A percentile compares a stretch with the other conserved stretches of the same genome.
phyloP scores from a whole-genome alignment of 306 rosid species.

The Oxytropis ochrocephala region DNA sequence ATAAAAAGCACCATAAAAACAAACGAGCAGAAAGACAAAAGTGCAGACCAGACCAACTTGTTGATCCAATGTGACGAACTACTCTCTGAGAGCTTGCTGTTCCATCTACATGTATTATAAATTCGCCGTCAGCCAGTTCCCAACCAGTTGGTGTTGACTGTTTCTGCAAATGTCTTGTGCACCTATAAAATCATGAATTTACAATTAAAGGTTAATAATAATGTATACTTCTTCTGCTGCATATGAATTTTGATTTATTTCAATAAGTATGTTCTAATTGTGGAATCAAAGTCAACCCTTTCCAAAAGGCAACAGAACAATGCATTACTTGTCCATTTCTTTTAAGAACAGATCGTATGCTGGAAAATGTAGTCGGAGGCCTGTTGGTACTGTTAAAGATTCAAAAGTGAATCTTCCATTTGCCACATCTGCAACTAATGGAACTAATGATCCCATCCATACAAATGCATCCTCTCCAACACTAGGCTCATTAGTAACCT shows the following conservation, averaged over 20 bases:
- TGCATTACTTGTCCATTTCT: slow-evolving; percentile 63
- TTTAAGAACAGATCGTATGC: slow-evolving; percentile 66
- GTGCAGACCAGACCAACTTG: slow-evolving; percentile 85
- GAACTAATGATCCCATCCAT: slow-evolving; percentile 76
- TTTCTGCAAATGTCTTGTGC: slow-evolving; percentile 54
- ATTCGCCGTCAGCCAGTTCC: slow-evolving; percentile 72
- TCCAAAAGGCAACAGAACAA: not conserved
- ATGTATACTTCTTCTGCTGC: not conserved
- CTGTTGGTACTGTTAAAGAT: slow-evolving; percentile 69
- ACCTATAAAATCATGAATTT: slow-evolving; percentile 32
- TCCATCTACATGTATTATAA: slow-evolving; percentile 84
- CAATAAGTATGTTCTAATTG: not conserved
- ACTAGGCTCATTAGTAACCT: slow-evolving; percentile 55
- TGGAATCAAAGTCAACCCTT: not conserved
- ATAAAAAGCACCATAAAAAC: not conserved
- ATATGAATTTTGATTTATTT: not conserved
- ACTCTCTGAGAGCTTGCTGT: slow-evolving; percentile 84
- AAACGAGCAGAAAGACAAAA: not conserved
- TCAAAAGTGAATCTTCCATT: slow-evolving; percentile 82
- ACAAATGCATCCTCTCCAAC: slow-evolving; percentile 93
- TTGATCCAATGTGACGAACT: slow-evolving; percentile 78
- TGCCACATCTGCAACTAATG: slow-evolving; percentile 62
- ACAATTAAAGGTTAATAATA: not conserved
- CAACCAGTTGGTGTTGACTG: slow-evolving; percentile 66
- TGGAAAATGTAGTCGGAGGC: slow-evolving; percentile 74